phyloP scores from a whole-genome alignment of 2,329 filamentous ascomycete genomes.

The Apiospora pterosperma region DNA sequence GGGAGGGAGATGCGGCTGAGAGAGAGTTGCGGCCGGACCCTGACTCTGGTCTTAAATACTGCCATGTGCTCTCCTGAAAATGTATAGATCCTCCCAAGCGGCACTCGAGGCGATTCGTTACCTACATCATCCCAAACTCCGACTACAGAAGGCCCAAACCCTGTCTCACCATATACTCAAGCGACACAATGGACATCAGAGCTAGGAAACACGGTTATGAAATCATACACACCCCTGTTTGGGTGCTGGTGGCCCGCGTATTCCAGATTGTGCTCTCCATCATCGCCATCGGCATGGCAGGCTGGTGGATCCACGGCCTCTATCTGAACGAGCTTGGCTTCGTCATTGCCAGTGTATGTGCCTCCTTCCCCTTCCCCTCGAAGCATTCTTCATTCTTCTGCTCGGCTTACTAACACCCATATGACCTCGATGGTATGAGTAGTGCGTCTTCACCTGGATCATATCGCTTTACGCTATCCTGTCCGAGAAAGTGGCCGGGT shows the following conservation, averaged over 20 bases:
- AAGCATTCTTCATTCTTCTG: neutral
- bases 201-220: constrained; percentile 19
- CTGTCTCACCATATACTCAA: neutral
- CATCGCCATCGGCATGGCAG: constrained; percentile 40
- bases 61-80: neutral
- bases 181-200: constrained; percentile 9
- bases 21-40: neutral
- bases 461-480: constrained; percentile 38
- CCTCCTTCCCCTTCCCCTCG: neutral
- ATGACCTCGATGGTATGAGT: neutral
- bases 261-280: constrained; percentile 40
- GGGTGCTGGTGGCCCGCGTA: constrained; percentile 39
- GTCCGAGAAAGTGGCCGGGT: constrained; percentile 34
- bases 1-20: neutral
- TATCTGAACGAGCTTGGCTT: constrained; percentile 39
- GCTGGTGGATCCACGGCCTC: constrained; percentile 35
- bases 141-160: neutral
- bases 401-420: neutral
- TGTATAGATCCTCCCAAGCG: neutral
- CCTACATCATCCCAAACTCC: neutral
- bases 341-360: constrained; percentile 36
- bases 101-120: neutral
- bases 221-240: constrained; percentile 38
- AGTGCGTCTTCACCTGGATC: constrained; percentile 46
- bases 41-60: neutral